Conservation (phyloP, 768 basidiomycete genomes). For the Pisolithus sp. region DNA sequence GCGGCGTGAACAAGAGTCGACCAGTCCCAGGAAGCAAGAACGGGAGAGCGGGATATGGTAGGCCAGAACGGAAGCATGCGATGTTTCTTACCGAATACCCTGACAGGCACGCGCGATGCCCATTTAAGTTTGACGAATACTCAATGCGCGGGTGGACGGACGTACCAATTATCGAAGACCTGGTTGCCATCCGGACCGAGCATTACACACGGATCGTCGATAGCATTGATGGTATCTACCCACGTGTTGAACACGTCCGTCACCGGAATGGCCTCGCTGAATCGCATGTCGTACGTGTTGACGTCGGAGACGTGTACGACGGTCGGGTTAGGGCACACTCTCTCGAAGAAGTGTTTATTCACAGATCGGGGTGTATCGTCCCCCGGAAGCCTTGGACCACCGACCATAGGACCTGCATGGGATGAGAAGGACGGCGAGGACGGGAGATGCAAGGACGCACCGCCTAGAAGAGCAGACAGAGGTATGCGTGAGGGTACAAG, state of each 20-base stretch:
- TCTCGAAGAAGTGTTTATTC: constrained; percentile 30
- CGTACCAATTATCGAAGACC: constrained; percentile 35
- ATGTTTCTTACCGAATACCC: constrained; percentile 27
- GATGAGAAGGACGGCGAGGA: neutral
- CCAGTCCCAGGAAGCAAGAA: constrained; percentile 33
- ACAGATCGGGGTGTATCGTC: constrained; percentile 32
- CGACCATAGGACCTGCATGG: constrained; percentile 35
- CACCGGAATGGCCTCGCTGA: constrained; percentile 20
- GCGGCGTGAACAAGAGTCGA: constrained; percentile 30
- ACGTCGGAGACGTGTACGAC: constrained; percentile 25
- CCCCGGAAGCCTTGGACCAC: constrained; percentile 30
- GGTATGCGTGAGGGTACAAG: constrained; percentile 36
- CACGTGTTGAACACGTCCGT: constrained; percentile 31
- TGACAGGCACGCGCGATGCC: constrained; percentile 3
- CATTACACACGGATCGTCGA: constrained; percentile 37
- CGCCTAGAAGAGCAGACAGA: constrained; percentile 34
- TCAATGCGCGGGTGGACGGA: neutral
- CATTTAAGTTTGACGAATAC: too few relatives aligned
- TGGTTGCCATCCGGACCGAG: constrained; percentile 17
- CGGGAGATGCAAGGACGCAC: constrained; percentile 14
- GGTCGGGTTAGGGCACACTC: constrained; percentile 35
- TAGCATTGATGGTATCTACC: constrained; percentile 28
- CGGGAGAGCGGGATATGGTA: constrained; percentile 26
- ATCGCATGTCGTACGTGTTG: constrained; percentile 24
- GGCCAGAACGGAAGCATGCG: constrained; percentile 33